Conservation (phyloP, 371 early-diverging fungal species). For the Umbelopsis sp. region DNA sequence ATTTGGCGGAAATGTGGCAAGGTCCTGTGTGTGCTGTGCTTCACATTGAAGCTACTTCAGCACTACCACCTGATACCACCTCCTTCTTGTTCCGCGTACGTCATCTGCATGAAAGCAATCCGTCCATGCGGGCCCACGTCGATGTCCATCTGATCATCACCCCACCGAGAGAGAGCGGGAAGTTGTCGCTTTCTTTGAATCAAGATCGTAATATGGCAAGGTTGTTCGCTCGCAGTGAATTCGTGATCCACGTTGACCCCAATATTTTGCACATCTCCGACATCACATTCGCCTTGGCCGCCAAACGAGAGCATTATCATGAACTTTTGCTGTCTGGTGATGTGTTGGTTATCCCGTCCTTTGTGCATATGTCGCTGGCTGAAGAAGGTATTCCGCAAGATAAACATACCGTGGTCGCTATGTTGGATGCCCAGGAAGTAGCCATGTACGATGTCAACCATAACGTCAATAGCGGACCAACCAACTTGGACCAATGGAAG, state of each 20-base stretch:
- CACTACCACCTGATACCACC: constrained; percentile 21
- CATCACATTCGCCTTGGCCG: constrained; percentile 28
- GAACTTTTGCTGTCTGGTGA: constrained; percentile 33
- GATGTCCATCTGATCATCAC: constrained; percentile 58
- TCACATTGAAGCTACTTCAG: constrained; percentile 37
- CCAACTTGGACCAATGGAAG: constrained; percentile 37
- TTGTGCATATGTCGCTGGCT: constrained; percentile 23
- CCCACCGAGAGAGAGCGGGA: constrained; percentile 27
- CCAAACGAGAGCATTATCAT: constrained; percentile 23
- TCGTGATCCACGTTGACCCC: constrained; percentile 42
- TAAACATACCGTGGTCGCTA: constrained; percentile 30
- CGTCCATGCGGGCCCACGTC: constrained; percentile 44
- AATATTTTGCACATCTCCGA: constrained; percentile 42
- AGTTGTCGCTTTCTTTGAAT: constrained; percentile 35
- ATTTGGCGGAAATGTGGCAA: constrained; percentile 38
- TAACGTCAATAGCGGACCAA: constrained; percentile 40
- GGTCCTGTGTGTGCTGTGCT: constrained; percentile 60
- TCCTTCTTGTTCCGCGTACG: constrained; percentile 33
- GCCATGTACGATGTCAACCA: constrained; percentile 40
- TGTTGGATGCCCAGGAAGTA: constrained; percentile 35
- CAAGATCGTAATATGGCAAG: constrained; percentile 57
- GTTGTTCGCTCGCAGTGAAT: constrained; percentile 59
- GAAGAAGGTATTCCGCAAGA: constrained; percentile 31
- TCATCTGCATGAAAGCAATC: constrained; percentile 42
- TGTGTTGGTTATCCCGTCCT: constrained; percentile 42